Evolutionary conservation across 2,329 filamentous ascomycete genomes (phyloP).

Genomic region (Podosphaera xanthii): DNA sequence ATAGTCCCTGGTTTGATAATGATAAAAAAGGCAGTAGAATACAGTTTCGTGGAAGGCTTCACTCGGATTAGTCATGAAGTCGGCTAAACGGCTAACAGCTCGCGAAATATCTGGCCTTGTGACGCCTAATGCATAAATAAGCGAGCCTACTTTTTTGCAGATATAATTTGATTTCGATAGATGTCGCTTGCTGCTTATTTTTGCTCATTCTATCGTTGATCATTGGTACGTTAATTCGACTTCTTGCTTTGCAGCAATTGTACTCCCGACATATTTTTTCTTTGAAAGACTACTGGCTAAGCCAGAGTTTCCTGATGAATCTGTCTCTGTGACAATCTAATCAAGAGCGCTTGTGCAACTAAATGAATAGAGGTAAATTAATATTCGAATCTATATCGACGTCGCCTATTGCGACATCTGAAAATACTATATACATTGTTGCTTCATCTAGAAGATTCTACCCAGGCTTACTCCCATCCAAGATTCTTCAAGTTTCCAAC

Average conservation of each 20-base stretch:
- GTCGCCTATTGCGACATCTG: too few species aligned
- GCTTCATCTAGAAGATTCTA: too few species aligned
- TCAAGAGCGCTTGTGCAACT: too few species aligned
- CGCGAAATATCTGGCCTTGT: not conserved
- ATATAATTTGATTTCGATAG: not conserved
- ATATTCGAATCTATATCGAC: too few species aligned
- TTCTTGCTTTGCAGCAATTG: not conserved
- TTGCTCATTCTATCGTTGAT: not conserved
- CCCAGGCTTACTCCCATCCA: too few species aligned
- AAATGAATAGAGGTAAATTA: too few species aligned
- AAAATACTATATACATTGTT: too few species aligned
- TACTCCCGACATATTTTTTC: not conserved
- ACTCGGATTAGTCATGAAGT: not conserved
- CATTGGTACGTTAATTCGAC: not conserved
- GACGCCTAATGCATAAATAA: not conserved
- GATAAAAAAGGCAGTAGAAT: not conserved
- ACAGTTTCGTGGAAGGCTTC: not conserved
- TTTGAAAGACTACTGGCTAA: not conserved
- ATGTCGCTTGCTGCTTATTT: not conserved
- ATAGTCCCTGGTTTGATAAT: not conserved
- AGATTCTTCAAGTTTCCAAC: too few species aligned
- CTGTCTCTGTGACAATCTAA: too few species aligned
- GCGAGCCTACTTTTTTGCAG: not conserved
- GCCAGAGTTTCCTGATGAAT: too few species aligned
- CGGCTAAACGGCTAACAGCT: not conserved